These are phyloP conservation scores for Blumeria graminis DNA, from an alignment of 2,329 filamentous ascomycete genomes.

Conservation along the genomic window DNA sequence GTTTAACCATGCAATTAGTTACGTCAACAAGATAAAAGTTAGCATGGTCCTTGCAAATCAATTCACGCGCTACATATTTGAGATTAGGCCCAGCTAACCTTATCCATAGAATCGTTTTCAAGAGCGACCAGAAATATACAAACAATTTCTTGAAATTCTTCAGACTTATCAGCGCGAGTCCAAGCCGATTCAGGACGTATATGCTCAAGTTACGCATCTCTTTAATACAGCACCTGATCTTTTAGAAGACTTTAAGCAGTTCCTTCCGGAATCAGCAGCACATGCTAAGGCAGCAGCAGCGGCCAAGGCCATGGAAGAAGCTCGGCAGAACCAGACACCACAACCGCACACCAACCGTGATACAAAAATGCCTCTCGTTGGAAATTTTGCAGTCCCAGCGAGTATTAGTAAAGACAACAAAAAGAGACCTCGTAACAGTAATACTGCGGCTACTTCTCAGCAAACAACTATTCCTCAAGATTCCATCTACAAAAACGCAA, in stretches of 20 bases:
- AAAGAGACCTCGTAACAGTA: constrained; percentile 38
- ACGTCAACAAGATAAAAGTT: constrained; percentile 99
- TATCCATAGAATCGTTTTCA: constrained; percentile 67
- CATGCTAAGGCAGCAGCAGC: constrained; percentile 34
- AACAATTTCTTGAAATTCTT: constrained; percentile 92
- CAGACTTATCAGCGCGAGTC: constrained; percentile 97
- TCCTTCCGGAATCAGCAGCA: constrained; percentile 71
- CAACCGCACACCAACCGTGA: constrained; percentile 25
- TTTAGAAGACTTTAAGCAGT: constrained; percentile 95
- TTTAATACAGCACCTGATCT: constrained; percentile 88
- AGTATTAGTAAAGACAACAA: constrained; percentile 79
- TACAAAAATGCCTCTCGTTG: constrained; percentile 68
- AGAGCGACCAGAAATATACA: constrained; percentile 93
- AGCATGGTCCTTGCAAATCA: background rate
- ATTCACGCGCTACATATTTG: background rate
- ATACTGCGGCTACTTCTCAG: constrained; percentile 16
- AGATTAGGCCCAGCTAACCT: background rate
- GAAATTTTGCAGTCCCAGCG: constrained; percentile 66
- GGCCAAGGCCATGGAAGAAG: constrained; percentile 42
- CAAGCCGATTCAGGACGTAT: constrained; percentile 95
- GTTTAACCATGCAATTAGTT: constrained; percentile 97
- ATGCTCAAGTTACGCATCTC: constrained; percentile 81
- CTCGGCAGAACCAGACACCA: constrained; percentile 27
- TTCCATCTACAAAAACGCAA: constrained; percentile 12
- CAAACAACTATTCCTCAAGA: constrained; percentile 8